Base-by-base conservation (phyloP, 2,329 filamentous ascomycete genomes). In the Penicillium decumbens region DNA sequence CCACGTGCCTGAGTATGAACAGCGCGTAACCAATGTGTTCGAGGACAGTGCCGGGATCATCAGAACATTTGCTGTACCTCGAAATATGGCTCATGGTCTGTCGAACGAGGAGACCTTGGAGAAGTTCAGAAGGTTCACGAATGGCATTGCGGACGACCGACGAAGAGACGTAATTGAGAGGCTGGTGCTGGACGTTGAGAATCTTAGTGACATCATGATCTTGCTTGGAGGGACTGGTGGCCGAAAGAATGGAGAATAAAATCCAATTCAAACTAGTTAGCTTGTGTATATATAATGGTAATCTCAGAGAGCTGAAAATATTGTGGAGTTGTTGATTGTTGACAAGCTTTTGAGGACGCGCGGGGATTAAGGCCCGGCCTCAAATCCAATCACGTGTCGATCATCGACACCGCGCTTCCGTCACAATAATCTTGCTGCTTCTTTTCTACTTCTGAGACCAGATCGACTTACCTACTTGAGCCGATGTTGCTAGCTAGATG, bases 311-410 rank as follows among this genome's bases (percentile, higher is more conserved):
- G 8, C 5, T 12, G 3, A 10, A 37, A 18, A 12, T 20, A 5
- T 37, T 35, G 6, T 20, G 33, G 18, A 37, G 8, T 12, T 9
- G 15, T 20, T 32, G 30, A 15, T 32, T 32, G 30, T n/a, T 32
- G 7, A 35, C 15, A 15, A 35, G 8, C 15, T 15, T 35, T 6
- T 1, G 9, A 10, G 8, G 9, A 20, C 7, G 18, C 7, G 32
- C n/a, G 32, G 32, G 32, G 15, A 10, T 23, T 12, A 10, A 10
- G 6, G 10, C 29, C 3, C 3, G 27, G 46, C 50, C 51, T 53
- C 23, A 47, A 50, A 50, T 46, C 47, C 6, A 8, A 47, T 41
- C 52, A 53, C 50, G 52, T 54, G 52, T 28, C 12, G 20, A 18
- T 27, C n/a, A 28, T 29, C 18, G 13, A n/a, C 23, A 15, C 33